Evolutionary conservation across 1,284 basidiomycete species (phyloP).

Genomic region (Thecaphora thlaspeos): DNA sequence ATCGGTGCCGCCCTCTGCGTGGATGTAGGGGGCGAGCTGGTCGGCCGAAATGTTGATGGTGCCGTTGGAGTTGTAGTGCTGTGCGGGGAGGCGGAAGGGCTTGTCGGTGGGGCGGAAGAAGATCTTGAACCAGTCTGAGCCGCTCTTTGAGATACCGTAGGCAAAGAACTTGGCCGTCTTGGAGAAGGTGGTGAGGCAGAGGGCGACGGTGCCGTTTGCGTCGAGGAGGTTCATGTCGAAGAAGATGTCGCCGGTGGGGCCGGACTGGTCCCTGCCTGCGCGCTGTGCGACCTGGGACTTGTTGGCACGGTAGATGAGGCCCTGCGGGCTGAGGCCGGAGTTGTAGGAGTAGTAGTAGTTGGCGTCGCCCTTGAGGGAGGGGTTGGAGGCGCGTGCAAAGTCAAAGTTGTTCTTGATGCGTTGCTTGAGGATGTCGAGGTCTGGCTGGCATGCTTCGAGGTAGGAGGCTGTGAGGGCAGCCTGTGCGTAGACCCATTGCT

Average conservation of each 20-base stretch:
- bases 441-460: slow-evolving; percentile 37
- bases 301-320: slow-evolving; percentile 44
- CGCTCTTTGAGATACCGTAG: slow-evolving; percentile 52
- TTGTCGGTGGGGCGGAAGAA: slow-evolving; percentile 46
- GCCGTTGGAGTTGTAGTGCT: slow-evolving; percentile 30
- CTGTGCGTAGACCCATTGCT: slow-evolving; percentile 48
- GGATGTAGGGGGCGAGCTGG: slow-evolving; percentile 22
- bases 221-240: slow-evolving; percentile 54
- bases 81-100: slow-evolving; percentile 37
- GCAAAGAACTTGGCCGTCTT: slow-evolving; percentile 50
- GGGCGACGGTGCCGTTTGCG: slow-evolving; percentile 50
- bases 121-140: slow-evolving; percentile 53
- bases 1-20: slow-evolving; percentile 40
- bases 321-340: slow-evolving; percentile 51
- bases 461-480: slow-evolving; percentile 45
- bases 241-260: slow-evolving; percentile 48
- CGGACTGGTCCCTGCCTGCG: slow-evolving; percentile 22
- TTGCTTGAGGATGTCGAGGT: slow-evolving; percentile 44
- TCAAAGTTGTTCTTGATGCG: slow-evolving; percentile 48
- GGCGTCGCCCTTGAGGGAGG: slow-evolving; percentile 47
- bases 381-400: slow-evolving; percentile 51
- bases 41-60: slow-evolving; percentile 27
- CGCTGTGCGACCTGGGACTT: slow-evolving; percentile 31
- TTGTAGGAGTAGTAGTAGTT: slow-evolving; percentile 55
- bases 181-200: slow-evolving; percentile 46